phyloP scores from a whole-genome alignment of 1,284 basidiomycete genomes.

The Marasmius tenuissimus region DNA sequence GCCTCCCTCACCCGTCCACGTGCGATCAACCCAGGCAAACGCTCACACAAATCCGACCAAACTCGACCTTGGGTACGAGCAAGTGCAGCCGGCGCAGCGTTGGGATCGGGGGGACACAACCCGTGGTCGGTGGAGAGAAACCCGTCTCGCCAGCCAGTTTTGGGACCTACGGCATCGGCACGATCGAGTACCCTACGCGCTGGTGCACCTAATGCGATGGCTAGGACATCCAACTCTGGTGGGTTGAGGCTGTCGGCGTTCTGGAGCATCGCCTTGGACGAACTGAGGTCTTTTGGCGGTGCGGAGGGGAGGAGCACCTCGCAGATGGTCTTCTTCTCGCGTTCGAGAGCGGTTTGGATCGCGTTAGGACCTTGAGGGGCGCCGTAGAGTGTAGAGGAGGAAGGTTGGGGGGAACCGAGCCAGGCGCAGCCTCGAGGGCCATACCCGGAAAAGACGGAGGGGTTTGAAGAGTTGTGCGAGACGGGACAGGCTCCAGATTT shows the following conservation, averaged over 20 bases:
- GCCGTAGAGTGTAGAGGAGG: constrained; percentile 7
- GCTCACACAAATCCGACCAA: constrained; percentile 9
- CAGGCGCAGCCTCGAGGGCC: constrained; percentile 13
- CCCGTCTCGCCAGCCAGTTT: constrained; percentile 12
- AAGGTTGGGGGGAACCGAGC: constrained; percentile 3
- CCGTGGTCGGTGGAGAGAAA: constrained; percentile 11
- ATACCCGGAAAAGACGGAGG: constrained; percentile 5
- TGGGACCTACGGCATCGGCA: constrained; percentile 5
- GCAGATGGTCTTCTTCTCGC: constrained; percentile 7
- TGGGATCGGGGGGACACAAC: constrained; percentile 11
- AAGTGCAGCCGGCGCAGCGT: constrained; percentile 9
- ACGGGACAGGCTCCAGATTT: neutral
- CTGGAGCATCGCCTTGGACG: constrained; percentile 4
- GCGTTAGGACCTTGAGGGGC: constrained; percentile 12
- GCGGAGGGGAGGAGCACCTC: constrained; percentile 12
- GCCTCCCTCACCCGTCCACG: constrained; percentile 13
- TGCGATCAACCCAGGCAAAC: constrained; percentile 10
- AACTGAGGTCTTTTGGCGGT: constrained; percentile 5
- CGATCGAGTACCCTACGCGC: constrained; percentile 10
- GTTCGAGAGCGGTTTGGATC: constrained; percentile 2
- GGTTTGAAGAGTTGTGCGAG: too few relatives aligned
- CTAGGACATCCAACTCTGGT: constrained; percentile 11
- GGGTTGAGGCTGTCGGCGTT: constrained; percentile 13
- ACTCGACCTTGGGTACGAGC: constrained; percentile 7
- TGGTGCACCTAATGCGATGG: constrained; percentile 9